Evolutionary conservation across 2,329 filamentous ascomycete species (phyloP).

Genomic region (Cladophialophora psammophila): DNA sequence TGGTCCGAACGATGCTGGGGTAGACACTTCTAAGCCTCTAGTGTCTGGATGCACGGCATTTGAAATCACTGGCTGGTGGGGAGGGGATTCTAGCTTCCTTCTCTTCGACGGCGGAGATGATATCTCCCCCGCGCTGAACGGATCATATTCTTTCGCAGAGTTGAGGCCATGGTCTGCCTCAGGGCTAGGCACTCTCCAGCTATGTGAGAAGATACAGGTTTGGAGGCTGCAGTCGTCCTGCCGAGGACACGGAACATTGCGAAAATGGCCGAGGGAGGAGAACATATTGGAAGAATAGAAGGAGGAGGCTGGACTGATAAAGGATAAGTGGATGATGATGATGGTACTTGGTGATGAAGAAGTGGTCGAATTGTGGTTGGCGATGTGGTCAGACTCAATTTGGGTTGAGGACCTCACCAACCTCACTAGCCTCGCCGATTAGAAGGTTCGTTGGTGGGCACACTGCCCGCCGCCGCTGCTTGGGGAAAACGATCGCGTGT

Average conservation of each 20-base stretch:
- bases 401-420: background rate
- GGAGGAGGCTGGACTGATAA: background rate
- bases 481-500: background rate
- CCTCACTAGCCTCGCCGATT: no score
- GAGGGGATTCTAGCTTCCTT: constrained; percentile 35
- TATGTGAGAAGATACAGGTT: constrained; percentile 67
- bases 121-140: constrained; percentile 32
- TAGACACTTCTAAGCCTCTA: background rate
- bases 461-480: no score
- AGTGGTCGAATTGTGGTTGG: background rate
- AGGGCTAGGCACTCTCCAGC: constrained; percentile 31
- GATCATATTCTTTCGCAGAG: constrained; percentile 36
- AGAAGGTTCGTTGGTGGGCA: no score
- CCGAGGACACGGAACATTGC: constrained; percentile 61
- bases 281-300: constrained; percentile 54
- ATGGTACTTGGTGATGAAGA: background rate
- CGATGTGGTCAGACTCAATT: background rate
- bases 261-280: constrained; percentile 62
- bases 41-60: background rate
- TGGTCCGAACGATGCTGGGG: background rate
- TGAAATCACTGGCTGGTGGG: background rate
- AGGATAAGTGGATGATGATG: constrained; percentile 5
- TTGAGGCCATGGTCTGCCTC: constrained; percentile 17
- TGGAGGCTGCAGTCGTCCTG: constrained; percentile 59
- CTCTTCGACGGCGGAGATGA: constrained; percentile 45